Conservation (phyloP, 495 filamentous ascomycete genomes). For the Trichocladium antarcticum region DNA sequence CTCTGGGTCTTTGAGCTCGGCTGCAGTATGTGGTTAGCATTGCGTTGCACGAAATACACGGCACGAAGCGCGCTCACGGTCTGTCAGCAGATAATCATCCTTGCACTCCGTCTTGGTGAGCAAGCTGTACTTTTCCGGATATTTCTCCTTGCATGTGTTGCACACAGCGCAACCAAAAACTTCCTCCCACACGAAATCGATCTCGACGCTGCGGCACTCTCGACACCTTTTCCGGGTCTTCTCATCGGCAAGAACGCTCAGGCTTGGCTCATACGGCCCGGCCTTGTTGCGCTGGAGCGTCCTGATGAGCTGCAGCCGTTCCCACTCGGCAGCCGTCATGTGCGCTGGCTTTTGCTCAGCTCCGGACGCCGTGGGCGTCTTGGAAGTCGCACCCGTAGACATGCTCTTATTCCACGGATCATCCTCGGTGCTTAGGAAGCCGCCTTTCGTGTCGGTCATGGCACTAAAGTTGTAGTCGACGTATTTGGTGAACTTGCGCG, state of each 20-base stretch:
- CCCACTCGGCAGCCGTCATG: conserved; percentile 93
- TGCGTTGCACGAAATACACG: neutral
- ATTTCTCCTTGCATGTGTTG: conserved; percentile 70
- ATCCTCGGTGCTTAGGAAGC: conserved; percentile 76
- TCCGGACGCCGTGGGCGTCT: conserved; percentile 19
- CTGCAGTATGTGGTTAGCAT: conserved; percentile 30
- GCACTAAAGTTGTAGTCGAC: conserved; percentile 96
- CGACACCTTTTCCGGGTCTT: conserved; percentile 60
- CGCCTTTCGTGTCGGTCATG: conserved; percentile 96
- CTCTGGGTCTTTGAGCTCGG: conserved; percentile 74
- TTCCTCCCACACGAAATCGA: conserved; percentile 92
- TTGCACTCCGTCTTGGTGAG: conserved; percentile 92
- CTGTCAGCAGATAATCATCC: conserved; percentile 91
- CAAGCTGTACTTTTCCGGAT: conserved; percentile 82
- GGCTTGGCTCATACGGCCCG: conserved; percentile 76
- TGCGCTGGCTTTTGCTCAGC: conserved; percentile 63
- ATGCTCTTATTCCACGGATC: conserved; percentile 80
- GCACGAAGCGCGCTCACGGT: conserved; percentile 48
- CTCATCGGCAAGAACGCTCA: conserved; percentile 56
- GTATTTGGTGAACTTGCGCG: conserved; percentile 69
- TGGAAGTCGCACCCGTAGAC: conserved; percentile 34
- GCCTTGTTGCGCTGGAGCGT: conserved; percentile 59
- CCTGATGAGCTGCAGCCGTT: conserved; percentile 59
- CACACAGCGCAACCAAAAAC: conserved; percentile 62
- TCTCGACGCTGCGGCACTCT: conserved; percentile 73